Base-by-base conservation (phyloP, 257 asterid species). In the Solanum medicagineum region DNA sequence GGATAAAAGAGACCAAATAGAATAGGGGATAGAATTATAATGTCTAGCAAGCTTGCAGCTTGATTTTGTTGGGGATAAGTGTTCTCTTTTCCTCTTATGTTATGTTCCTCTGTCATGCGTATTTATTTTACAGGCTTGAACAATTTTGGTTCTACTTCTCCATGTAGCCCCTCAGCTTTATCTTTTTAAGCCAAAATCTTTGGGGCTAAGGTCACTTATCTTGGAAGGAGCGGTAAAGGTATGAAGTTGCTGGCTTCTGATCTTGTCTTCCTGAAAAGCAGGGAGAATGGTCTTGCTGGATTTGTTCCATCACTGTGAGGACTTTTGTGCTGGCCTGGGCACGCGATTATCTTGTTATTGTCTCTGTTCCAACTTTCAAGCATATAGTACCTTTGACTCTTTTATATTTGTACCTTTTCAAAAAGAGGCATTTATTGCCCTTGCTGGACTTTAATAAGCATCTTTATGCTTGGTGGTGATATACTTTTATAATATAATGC, bases 111-210 rank as follows among this genome's bases (percentile, higher is more conserved):
- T 47, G 62, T 68, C 80, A 26, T 75, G 84, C 55, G 22, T 80
- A 40, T 86, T 29, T 80, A 26, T 86, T 81, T 66, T 22, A 42
- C 32, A 26, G 8, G 68, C 56, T 13, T 13, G 16, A 88, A 87
- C 63, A 83, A 66, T 86, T 91, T 87, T 85, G 84, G 32, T 81
- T 65, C 36, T 68, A n/a, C 49, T 88, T 53, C 86, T 84, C 86
- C 70, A 60, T 51, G 80, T 32, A 53, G 16, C n/a, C 66, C 65
- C 81, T 16, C 15, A 47, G 54, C 57, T 22, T 60, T 44, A 60
- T 81, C 70, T 60, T n/a, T 20, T 44, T 24, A 29, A 8, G 45
- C 42, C 51, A 51, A 22, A 83, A 83, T 16, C 51, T 69, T 49
- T 49, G 68, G 60, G 81, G 69, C 45, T 4, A 62, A 32, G n/a